Conservation (phyloP, 345 rosid genomes). For the Syzygium oleosum region DNA sequence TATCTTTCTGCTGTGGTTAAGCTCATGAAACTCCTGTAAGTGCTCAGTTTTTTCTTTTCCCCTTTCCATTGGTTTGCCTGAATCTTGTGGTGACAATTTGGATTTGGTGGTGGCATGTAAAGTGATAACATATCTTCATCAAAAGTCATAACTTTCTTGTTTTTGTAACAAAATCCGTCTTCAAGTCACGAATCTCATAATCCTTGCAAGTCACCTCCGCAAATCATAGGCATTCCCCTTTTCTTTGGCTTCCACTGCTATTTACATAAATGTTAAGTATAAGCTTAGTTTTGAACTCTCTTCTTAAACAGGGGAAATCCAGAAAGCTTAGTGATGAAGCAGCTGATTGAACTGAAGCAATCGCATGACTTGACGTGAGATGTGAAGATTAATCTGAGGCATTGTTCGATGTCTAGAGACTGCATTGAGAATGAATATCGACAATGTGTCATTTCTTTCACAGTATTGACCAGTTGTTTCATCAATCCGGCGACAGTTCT, state of each 20-base stretch:
- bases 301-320: background rate
- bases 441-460: background rate
- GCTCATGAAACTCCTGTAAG: background rate
- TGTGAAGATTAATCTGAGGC: background rate
- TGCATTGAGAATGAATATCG: background rate
- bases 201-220: background rate
- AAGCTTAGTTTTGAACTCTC: background rate
- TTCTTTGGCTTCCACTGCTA: background rate
- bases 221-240: background rate
- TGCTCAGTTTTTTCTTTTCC: background rate
- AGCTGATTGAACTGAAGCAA: background rate
- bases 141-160: background rate
- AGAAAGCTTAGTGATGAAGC: background rate
- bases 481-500: too few relatives aligned
- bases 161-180: background rate
- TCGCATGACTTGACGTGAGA: background rate
- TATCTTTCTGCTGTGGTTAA: background rate
- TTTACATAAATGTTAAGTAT: background rate
- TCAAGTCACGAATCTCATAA: background rate
- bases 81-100: background rate
- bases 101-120: background rate
- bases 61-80: background rate
- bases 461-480: background rate
- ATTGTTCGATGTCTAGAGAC: background rate
- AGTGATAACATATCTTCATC: background rate